These are phyloP conservation scores for Rhodotorula sp. DNA, from an alignment of 1,284 basidiomycete species.

Conservation along the genomic window DNA sequence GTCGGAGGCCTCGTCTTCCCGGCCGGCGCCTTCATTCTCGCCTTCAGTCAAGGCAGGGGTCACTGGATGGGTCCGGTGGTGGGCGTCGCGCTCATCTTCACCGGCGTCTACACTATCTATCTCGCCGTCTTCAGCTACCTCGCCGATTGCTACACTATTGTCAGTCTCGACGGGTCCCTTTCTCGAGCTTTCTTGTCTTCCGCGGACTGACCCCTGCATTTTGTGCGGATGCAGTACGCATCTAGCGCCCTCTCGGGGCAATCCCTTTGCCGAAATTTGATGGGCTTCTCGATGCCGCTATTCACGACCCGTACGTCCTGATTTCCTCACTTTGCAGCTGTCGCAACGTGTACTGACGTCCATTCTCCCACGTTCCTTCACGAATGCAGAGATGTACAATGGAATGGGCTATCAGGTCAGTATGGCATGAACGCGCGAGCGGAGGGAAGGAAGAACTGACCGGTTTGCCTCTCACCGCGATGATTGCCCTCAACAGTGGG, in stretches of 20 bases:
- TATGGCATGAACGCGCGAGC: too few relatives aligned
- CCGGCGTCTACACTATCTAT: slow-evolving; percentile 45
- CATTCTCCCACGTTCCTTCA: too few relatives aligned
- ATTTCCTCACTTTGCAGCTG: too few relatives aligned
- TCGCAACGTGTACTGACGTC: too few relatives aligned
- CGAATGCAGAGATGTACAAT: slow-evolving; percentile 21
- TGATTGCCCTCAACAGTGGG: slow-evolving; percentile 12
- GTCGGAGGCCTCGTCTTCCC: slow-evolving; percentile 58
- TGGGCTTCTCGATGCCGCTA: slow-evolving; percentile 30
- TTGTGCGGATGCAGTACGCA: slow-evolving; percentile 41
- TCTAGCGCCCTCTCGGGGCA: slow-evolving; percentile 42
- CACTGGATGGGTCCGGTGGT: slow-evolving; percentile 42
- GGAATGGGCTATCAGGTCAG: slow-evolving; percentile 27
- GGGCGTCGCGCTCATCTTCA: slow-evolving; percentile 41
- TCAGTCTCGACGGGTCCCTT: background rate
- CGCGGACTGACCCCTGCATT: background rate
- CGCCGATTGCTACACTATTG: slow-evolving; percentile 41
- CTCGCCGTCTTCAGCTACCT: slow-evolving; percentile 42
- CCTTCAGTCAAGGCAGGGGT: slow-evolving; percentile 34
- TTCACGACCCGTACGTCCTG: slow-evolving; percentile 20
- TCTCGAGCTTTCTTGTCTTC: background rate
- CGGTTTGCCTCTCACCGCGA: background rate
- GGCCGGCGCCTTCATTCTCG: slow-evolving; percentile 36
- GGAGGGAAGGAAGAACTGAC: background rate
- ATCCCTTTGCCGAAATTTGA: slow-evolving; percentile 35